Evolutionary conservation across 345 rosid genomes (phyloP).

Genomic region (Heritiera littoralis): DNA sequence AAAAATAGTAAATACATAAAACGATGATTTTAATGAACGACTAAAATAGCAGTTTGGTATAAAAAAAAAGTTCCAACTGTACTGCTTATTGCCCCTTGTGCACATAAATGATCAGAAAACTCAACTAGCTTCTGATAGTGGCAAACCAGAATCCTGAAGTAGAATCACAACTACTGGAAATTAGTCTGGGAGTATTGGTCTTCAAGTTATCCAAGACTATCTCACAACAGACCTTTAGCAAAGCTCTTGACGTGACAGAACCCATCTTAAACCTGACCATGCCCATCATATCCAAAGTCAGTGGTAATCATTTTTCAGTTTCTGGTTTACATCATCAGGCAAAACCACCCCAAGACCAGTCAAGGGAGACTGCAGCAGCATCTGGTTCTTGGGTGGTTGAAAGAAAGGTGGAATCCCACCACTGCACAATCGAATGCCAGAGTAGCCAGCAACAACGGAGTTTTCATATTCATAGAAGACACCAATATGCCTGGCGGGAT

Average conservation of each 20-base stretch:
- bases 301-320: background rate
- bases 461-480: background rate
- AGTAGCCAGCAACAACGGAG: background rate
- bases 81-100: too few relatives aligned
- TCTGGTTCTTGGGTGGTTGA: background rate
- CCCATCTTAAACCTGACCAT: constrained; percentile 1
- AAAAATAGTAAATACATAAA: too few relatives aligned
- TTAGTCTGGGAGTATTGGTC: background rate
- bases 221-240: background rate
- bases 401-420: background rate
- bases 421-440: background rate
- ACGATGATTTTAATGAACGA: too few relatives aligned
- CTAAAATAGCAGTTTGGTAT: too few relatives aligned
- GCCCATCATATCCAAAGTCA: background rate
- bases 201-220: background rate
- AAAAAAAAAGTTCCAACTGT: too few relatives aligned
- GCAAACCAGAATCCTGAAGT: background rate
- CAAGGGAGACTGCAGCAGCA: background rate
- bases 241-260: background rate
- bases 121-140: background rate
- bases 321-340: background rate
- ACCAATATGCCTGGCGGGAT: background rate
- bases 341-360: background rate
- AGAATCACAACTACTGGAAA: background rate
- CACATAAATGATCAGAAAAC: too few relatives aligned